These are phyloP conservation scores for Mycena galericulata DNA, from an alignment of 768 basidiomycete species.

Conservation along the genomic window DNA sequence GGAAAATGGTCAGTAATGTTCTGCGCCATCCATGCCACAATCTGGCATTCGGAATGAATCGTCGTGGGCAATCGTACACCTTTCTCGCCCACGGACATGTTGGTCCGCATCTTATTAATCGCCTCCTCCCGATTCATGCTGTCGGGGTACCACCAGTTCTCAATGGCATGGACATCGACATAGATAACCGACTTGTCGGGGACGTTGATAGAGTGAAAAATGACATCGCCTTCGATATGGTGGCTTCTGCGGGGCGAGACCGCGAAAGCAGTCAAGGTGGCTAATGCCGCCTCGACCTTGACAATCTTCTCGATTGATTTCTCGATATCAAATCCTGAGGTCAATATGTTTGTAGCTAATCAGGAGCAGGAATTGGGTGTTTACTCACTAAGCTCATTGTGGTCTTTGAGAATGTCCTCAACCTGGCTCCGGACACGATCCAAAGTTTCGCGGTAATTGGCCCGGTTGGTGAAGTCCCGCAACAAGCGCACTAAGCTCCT, in stretches of 20 bases:
- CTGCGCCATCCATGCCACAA: constrained; percentile 3
- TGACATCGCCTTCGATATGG: not conserved
- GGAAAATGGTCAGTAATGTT: not conserved
- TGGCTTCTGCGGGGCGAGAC: constrained; percentile 9
- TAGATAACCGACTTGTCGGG: not conserved
- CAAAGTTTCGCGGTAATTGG: not conserved
- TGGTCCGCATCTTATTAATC: not conserved
- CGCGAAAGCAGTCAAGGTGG: not conserved
- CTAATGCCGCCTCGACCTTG: not conserved
- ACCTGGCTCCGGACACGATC: not conserved
- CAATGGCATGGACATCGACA: not conserved
- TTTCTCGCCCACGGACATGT: not conserved
- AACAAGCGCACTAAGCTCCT: not conserved
- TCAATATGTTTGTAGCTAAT: constrained; percentile 12
- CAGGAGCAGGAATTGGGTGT: constrained; percentile 11
- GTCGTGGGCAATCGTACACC: constrained; percentile 1
- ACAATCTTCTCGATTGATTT: not conserved
- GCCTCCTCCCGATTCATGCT: not conserved
- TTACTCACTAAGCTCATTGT: not conserved
- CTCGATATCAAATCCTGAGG: not conserved
- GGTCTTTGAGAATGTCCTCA: not conserved
- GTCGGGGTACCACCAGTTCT: not conserved
- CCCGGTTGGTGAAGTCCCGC: not conserved
- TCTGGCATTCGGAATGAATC: not conserved
- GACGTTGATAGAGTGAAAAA: not conserved